Evolutionary conservation across 352 stramenopile genomes (phyloP).

Genomic region (Phytophthora crassamura): DNA sequence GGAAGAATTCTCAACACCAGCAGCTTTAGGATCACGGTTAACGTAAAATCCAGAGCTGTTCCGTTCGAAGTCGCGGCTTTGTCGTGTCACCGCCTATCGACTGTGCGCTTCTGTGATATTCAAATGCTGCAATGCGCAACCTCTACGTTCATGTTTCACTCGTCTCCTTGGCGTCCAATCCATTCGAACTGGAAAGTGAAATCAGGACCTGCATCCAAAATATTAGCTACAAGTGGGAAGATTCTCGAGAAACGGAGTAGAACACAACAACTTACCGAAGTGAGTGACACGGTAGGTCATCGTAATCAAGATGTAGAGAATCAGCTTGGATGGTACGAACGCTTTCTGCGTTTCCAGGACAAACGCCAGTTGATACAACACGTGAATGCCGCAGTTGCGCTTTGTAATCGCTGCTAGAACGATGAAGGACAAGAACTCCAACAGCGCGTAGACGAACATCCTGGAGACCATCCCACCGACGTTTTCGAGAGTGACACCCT

Average conservation of each 20-base stretch:
- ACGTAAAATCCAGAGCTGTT: no score
- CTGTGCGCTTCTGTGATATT: no score
- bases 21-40: no score
- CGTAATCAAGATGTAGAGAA: neutral
- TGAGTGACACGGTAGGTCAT: neutral
- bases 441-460: constrained; percentile 18
- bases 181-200: constrained; percentile 10
- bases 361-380: neutral
- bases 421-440: constrained; percentile 26
- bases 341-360: neutral
- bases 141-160: no score
- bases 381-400: constrained; percentile 21
- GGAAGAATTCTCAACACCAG: no score
- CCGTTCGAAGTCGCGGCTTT: no score
- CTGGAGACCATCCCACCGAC: constrained; percentile 10
- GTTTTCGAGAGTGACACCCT: neutral
- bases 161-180: neutral
- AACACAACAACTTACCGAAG: neutral
- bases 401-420: constrained; percentile 18
- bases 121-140: no score
- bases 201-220: neutral
- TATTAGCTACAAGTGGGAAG: neutral
- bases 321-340: neutral
- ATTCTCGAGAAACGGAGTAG: neutral
- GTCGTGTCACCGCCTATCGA: no score